Conservation (phyloP, 2,329 filamentous ascomycete genomes). For the Neofusicoccum kwambonambiense region DNA sequence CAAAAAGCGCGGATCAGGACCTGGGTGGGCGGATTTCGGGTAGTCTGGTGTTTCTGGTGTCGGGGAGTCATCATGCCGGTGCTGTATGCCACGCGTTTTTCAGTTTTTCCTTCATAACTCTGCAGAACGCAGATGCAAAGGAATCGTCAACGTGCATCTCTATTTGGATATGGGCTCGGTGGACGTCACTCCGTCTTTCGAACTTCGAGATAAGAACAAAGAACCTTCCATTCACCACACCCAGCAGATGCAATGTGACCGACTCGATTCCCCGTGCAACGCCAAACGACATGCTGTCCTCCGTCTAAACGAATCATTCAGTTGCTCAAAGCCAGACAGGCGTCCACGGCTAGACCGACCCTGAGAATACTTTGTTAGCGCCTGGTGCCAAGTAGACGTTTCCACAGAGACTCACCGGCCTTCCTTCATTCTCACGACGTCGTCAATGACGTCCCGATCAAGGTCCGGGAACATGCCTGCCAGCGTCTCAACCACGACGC, state of each 20-base stretch:
- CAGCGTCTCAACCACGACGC: conserved; percentile 88
- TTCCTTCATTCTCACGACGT: conserved; percentile 94
- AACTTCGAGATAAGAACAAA: neutral
- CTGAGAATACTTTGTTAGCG: conserved; percentile 24
- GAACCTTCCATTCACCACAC: neutral
- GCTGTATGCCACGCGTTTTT: neutral
- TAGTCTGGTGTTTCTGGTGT: neutral
- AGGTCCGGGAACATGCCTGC: conserved; percentile 96
- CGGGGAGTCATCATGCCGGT: neutral
- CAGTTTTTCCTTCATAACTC: neutral
- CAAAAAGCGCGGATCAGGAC: no score
- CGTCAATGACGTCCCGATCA: conserved; percentile 90
- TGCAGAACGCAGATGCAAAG: neutral
- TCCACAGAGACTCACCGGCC: conserved; percentile 66
- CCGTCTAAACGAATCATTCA: neutral
- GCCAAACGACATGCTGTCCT: neutral
- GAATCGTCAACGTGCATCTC: neutral
- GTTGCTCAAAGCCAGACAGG: conserved; percentile 46
- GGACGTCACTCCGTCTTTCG: neutral
- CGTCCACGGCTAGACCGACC: conserved; percentile 49
- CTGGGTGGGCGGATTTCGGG: no score
- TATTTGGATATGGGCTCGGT: neutral
- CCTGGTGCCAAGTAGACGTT: neutral
- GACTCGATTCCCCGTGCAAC: neutral
- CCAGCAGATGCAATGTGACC: neutral